These are phyloP conservation scores for Lolium perenne DNA, from an alignment of 176 grass and related monocot species.

Conservation along the genomic window DNA sequence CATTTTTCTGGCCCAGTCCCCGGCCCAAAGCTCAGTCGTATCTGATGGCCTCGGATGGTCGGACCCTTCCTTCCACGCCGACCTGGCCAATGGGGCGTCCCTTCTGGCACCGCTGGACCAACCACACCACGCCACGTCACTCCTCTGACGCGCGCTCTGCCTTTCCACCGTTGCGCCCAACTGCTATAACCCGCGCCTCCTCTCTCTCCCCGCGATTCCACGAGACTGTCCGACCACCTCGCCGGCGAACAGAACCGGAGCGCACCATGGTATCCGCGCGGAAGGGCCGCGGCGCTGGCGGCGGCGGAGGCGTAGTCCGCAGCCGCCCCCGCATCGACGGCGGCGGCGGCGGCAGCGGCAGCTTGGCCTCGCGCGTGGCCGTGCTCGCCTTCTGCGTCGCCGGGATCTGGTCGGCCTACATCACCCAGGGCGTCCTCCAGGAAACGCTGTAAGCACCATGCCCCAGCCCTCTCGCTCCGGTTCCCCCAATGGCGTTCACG, in stretches of 20 bases:
- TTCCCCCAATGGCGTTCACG: not conserved
- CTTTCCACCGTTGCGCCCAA: slow-evolving; percentile 26
- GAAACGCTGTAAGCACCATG: slow-evolving; percentile 71
- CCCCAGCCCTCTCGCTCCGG: not conserved
- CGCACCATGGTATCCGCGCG: slow-evolving; percentile 51
- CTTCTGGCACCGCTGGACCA: slow-evolving; percentile 40
- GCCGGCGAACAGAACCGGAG: slow-evolving; percentile 7
- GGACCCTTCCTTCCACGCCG: slow-evolving; percentile 30
- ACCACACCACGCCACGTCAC: slow-evolving; percentile 40
- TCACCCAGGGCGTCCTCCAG: slow-evolving; percentile 94
- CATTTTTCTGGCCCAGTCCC: no score
- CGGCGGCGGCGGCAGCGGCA: not conserved
- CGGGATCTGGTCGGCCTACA: slow-evolving; percentile 96
- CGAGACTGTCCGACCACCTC: not conserved
- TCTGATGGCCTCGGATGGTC: not conserved
- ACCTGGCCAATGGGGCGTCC: slow-evolving; percentile 46
- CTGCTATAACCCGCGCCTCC: slow-evolving; percentile 39
- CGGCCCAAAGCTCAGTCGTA: not conserved
- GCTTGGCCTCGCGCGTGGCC: slow-evolving; percentile 57
- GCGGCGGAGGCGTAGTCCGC: slow-evolving; percentile 9
- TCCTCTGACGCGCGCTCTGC: slow-evolving; percentile 42
- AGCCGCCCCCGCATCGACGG: slow-evolving; percentile 18
- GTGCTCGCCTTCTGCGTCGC: slow-evolving; percentile 88
- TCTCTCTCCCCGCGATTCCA: not conserved
- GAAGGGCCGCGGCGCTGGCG: slow-evolving; percentile 38